Base-by-base conservation (phyloP, 768 basidiomycete species). In the Trichaptum fuscoviolaceum region DNA sequence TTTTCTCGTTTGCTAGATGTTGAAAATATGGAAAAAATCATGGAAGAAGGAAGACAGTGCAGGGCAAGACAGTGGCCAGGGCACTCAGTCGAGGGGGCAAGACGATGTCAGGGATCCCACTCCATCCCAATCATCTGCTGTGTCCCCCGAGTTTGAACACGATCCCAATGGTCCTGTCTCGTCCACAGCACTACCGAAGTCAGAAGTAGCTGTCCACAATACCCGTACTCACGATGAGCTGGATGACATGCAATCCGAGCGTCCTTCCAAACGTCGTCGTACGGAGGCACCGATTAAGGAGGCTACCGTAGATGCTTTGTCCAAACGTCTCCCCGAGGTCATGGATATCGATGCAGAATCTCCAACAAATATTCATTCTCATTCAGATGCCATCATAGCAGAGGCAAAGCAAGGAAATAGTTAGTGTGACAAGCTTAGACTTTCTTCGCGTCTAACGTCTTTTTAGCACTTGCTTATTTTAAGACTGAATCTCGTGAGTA, bases 1-100 rank as follows among this genome's bases (percentile, higher is more conserved):
- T 20, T 2, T 66, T 35, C 59, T n/a, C 58, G 17, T 63, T 35
- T 42, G n/a, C 4, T 27, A 61, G 26, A 86, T 86, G 85, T 73
- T 85, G 68, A 83, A 81, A 61, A 73, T 82, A 61, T 83, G 83
- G 80, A 84, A 82, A 69, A 74, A 82, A 66, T 79, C 81, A 64
- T 84, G 83, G 81, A 80, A 77, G 70, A 77, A 78, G 58, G 75
- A 76, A 66, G 76, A 70, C 42, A 35, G 34, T 26, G 59, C 58
- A 52, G 35, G 63, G 24, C 65, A 36, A 62, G 63, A 52, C 66
- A 61, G 30, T 24, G 59, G 24, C 30, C 59, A 61, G 30, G 59
- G 9, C 25, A 61, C 24, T 61, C 25, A 25, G 59, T 9, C 25
- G 25, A 34, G 30, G 30, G 59, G 59, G 65, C 64, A 27, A 52